phyloP scores from a whole-genome alignment of 73 alveolate species.

The Halteria grandinella region DNA sequence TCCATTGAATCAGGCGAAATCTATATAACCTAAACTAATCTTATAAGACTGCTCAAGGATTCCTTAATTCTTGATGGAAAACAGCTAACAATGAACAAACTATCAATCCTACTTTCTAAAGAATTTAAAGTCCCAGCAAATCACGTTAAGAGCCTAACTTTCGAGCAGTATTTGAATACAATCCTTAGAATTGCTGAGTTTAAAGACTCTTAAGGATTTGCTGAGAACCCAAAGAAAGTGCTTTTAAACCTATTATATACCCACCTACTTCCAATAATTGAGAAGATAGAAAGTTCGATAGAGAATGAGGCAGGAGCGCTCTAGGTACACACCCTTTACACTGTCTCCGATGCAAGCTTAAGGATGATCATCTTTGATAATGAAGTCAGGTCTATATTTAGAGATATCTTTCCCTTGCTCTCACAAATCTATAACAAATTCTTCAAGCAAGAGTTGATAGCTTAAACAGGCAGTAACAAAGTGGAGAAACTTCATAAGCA shows the following conservation, averaged over 20 bases:
- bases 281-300: constrained; percentile 31
- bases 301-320: constrained; percentile 38
- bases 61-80: constrained; percentile 18
- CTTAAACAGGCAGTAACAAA: neutral
- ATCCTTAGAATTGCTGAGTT: constrained; percentile 21
- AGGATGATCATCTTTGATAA: constrained; percentile 13
- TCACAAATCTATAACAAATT: constrained; percentile 11
- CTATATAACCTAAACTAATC: constrained; percentile 36
- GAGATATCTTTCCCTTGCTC: constrained; percentile 26
- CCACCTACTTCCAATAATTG: constrained; percentile 29
- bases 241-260: constrained; percentile 21
- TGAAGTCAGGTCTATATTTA: constrained; percentile 20
- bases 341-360: constrained; percentile 35
- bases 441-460: constrained; percentile 40
- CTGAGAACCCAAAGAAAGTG: constrained; percentile 23
- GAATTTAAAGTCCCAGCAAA: constrained; percentile 38
- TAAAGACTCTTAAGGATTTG: constrained; percentile 1
- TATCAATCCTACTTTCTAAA: constrained; percentile 31
- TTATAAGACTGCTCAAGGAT: constrained; percentile 35
- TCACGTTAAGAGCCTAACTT: constrained; percentile 16
- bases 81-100: neutral
- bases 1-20: constrained; percentile 47
- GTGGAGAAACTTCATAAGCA: constrained; percentile 3
- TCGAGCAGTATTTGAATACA: constrained; percentile 22
- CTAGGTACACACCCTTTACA: constrained; percentile 15